Percentiles rank a stretch among this genome's conserved stretches.
phyloP scores from a whole-genome alignment of 345 rosid species.

The Eucalyptus curtisii region DNA sequence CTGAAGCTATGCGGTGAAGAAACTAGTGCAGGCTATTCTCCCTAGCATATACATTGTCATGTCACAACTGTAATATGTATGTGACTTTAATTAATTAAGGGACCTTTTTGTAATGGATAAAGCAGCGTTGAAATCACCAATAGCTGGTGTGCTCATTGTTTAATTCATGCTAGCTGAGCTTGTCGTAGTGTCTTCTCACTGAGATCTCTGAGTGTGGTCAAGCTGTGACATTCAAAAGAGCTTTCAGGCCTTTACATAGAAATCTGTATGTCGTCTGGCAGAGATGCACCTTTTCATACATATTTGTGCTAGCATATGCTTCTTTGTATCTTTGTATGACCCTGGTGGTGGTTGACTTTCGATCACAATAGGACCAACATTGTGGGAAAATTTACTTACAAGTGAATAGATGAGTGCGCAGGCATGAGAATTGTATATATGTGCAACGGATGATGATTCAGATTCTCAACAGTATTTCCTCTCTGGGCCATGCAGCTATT shows the following conservation, averaged over 20 bases:
- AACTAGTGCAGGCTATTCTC: not conserved
- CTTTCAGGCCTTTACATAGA: not conserved
- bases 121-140: not conserved
- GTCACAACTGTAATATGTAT: not conserved
- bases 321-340: not conserved
- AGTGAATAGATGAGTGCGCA: not conserved
- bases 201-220: not conserved
- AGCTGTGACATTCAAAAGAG: not conserved
- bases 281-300: not conserved
- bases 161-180: not conserved
- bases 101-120: not conserved
- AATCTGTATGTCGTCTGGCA: not conserved
- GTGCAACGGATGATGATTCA: not conserved
- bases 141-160: not conserved
- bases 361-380: not conserved
- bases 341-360: not conserved
- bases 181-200: not conserved
- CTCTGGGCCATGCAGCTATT: not conserved
- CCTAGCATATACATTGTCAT: not conserved
- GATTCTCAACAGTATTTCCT: not conserved
- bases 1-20: not conserved
- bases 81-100: not conserved
- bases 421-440: not conserved
- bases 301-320: not conserved
- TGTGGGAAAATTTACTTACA: not conserved